Conservation (phyloP, 2,329 filamentous ascomycete species). For the Monilinia laxa region DNA sequence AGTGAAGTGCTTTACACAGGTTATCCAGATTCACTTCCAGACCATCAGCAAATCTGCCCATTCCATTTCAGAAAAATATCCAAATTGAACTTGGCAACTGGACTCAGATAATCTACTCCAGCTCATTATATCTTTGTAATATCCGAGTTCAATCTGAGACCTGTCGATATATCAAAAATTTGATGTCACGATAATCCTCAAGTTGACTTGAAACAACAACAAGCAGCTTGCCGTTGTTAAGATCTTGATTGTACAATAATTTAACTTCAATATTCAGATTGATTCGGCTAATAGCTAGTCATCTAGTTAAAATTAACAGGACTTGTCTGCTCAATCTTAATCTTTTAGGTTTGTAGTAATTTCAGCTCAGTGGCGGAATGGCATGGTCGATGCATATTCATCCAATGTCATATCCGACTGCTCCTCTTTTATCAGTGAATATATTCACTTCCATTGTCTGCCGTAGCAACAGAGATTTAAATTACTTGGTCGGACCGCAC, state of each 20-base stretch:
- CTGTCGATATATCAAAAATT: background rate
- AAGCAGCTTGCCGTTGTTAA: background rate
- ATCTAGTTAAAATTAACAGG: background rate
- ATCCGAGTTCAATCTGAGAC: too few species aligned
- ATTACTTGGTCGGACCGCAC: background rate
- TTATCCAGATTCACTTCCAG: background rate
- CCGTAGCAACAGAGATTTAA: background rate
- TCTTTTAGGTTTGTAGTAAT: background rate
- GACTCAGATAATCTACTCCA: background rate
- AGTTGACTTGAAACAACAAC: background rate
- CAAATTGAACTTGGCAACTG: background rate
- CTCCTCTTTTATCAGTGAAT: conserved; percentile 4
- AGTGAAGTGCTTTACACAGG: background rate
- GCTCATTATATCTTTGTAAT: background rate
- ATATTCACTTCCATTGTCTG: background rate
- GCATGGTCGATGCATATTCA: background rate
- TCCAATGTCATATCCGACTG: background rate
- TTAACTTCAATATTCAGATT: too few species aligned
- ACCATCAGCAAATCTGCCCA: background rate
- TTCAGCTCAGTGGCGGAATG: background rate
- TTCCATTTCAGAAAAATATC: background rate
- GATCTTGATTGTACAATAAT: background rate
- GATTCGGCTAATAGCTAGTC: background rate
- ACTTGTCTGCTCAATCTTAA: background rate
- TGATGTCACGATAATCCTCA: background rate